phyloP scores from a whole-genome alignment of 2,329 filamentous ascomycete genomes.

The Rasamsonia emersonii region DNA sequence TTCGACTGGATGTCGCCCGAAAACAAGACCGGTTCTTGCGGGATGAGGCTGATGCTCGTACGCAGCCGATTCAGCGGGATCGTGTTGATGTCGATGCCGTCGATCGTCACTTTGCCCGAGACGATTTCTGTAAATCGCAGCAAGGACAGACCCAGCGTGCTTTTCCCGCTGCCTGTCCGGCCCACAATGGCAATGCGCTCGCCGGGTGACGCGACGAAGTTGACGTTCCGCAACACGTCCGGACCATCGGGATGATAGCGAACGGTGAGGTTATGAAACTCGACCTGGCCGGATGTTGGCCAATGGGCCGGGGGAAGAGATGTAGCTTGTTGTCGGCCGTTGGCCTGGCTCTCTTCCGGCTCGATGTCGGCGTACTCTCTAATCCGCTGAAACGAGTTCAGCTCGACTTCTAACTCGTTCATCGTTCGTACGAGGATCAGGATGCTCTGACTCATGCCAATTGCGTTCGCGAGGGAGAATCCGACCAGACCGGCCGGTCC shows the following conservation, averaged over 20 bases:
- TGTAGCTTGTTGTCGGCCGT: constrained; percentile 4
- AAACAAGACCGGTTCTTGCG: constrained; percentile 53
- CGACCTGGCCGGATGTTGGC: constrained; percentile 16
- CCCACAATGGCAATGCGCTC: constrained; percentile 21
- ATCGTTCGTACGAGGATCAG: constrained; percentile 44
- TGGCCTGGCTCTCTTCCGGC: constrained; percentile 15
- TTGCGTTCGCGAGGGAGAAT: constrained; percentile 50
- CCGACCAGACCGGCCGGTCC: constrained; percentile 47
- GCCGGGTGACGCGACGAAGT: constrained; percentile 15
- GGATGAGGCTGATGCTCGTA: constrained; percentile 49
- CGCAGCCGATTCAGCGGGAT: constrained; percentile 44
- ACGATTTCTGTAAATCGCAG: constrained; percentile 45
- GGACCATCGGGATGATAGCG: constrained; percentile 15
- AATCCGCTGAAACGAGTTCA: constrained; percentile 33
- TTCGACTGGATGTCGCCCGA: constrained; percentile 51
- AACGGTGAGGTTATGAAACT: constrained; percentile 17
- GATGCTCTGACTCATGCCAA: constrained; percentile 46
- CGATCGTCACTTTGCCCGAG: constrained; percentile 46
- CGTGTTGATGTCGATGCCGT: constrained; percentile 48
- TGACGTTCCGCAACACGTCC: constrained; percentile 17
- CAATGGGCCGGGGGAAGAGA: constrained; percentile 14
- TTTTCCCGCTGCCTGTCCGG: constrained; percentile 26
- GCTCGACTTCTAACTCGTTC: constrained; percentile 50
- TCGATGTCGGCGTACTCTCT: constrained; percentile 17
- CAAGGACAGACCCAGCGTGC: constrained; percentile 44